These are phyloP conservation scores for Steccherinum ochraceum DNA, from an alignment of 768 basidiomycete species.

Conservation along the genomic window DNA sequence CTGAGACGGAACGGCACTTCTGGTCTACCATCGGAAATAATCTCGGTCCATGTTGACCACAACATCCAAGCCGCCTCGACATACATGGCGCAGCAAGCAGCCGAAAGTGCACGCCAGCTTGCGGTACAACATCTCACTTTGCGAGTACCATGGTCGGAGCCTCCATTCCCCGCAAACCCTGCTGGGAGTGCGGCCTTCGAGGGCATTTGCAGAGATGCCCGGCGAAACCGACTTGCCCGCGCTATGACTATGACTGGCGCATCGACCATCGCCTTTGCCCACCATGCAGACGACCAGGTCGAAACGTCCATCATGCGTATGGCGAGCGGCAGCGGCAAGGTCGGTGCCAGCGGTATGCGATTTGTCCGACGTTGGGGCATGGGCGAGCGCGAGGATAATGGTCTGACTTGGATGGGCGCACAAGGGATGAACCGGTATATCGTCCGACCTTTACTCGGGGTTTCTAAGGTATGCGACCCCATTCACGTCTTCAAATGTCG, in stretches of 20 bases:
- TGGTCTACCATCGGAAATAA: constrained; percentile 23
- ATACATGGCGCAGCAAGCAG: constrained; percentile 48
- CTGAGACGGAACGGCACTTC: constrained; percentile 19
- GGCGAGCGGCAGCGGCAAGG: constrained; percentile 44
- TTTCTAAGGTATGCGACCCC: constrained; percentile 56
- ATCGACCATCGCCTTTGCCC: constrained; percentile 54
- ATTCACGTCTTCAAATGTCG: not conserved
- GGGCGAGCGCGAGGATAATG: constrained; percentile 36
- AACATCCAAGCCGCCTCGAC: constrained; percentile 53
- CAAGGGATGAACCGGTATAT: constrained; percentile 66
- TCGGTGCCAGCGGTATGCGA: constrained; percentile 66
- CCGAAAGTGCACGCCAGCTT: constrained; percentile 31
- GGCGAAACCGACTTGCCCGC: constrained; percentile 48
- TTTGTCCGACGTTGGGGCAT: constrained; percentile 71
- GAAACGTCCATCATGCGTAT: constrained; percentile 75
- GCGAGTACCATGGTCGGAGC: constrained; percentile 51
- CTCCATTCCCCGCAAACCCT: constrained; percentile 46
- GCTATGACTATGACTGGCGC: constrained; percentile 34
- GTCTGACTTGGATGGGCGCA: constrained; percentile 33
- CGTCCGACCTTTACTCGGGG: constrained; percentile 59
- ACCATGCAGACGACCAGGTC: constrained; percentile 80
- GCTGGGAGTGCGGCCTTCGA: constrained; percentile 39
- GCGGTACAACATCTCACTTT: constrained; percentile 41
- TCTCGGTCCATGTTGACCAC: constrained; percentile 69
- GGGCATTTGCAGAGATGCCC: constrained; percentile 47